Evolutionary conservation across 805 yeast species (phyloP).

Genomic region (Schwanniomyces pseudopolymorphus): DNA sequence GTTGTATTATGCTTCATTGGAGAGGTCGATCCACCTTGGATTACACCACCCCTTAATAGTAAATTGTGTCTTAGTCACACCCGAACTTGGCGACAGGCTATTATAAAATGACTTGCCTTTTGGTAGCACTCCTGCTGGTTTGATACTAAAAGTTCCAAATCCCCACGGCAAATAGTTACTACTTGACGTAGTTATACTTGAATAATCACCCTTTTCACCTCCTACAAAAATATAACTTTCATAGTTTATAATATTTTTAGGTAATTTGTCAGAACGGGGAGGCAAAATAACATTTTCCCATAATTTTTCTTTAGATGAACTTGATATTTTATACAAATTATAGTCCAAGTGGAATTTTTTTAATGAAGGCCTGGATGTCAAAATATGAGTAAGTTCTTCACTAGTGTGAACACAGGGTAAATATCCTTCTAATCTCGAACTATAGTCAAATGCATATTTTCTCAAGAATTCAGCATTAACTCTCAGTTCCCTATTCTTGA

Average conservation of each 20-base stretch:
- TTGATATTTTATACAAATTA: conserved; percentile 35
- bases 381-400: conserved; percentile 12
- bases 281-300: conserved; percentile 55
- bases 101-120: conserved; percentile 19
- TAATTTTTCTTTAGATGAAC: conserved; percentile 47
- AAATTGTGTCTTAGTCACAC: conserved; percentile 42
- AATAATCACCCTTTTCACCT: conserved; percentile 5
- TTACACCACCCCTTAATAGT: conserved; percentile 54
- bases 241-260: conserved; percentile 17
- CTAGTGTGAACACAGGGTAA: conserved; percentile 19
- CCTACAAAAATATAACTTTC: conserved; percentile 24
- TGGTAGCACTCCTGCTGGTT: conserved; percentile 36
- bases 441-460: conserved; percentile 49
- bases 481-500: conserved; percentile 45
- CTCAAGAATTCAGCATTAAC: conserved; percentile 50
- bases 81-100: conserved; percentile 37
- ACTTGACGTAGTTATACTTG: conserved; percentile 16
- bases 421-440: conserved; percentile 33
- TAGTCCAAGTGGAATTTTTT: conserved; percentile 25
- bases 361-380: conserved; percentile 13
- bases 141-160: conserved; percentile 14
- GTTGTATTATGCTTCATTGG: background rate
- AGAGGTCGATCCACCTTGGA: conserved; percentile 37
- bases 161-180: conserved; percentile 28
- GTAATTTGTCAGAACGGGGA: conserved; percentile 46